Evolutionary conservation across 805 yeast genomes (phyloP), one percentile per base, ranked within the genome.

Genomic region (Barnettozyma sucrosica): DNA sequence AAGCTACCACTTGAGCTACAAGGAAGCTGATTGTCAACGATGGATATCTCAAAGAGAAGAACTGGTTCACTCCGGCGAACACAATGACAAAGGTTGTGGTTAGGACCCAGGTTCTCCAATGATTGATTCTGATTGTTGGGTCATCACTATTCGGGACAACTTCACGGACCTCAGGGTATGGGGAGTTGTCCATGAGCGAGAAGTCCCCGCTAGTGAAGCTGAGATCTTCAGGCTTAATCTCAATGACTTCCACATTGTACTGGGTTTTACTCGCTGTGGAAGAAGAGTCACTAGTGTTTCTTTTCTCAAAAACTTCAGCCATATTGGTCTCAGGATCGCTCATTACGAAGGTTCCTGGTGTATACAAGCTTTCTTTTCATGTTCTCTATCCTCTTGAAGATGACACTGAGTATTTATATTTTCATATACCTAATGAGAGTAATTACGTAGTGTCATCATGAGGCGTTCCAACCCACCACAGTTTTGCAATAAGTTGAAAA

Each of bases 121-220:
- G 77, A 54, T 75, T 76, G 52, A 75, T 72, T 7, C 70, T 69
- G 25, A 75, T 58, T 3, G 68, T 51, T 1, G 74, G 71, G 59
- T 79, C 81, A 57, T 78, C 83, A 11, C 66, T 61, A 8, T 75
- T 69, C 10, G 80, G 75, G 30, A 79, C 78, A 9, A 79, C 75
- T 23, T 81, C 79, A 37, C 86, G 64, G 8, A 81, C 82, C 55
- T 81, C 87, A 8, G 85, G 82, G 51, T 79, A 80, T 6, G 85
- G 83, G 11, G 81, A 75, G 47, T 70, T 71, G 49, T 47, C 46
- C 42, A 45, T 41, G 14, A 28, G 19, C 20, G 44, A 41, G 16
- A 19, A n/a, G n/a, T 30, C 44, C 26, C 33, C 37, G 14, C 18
- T 21, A 18, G 18, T 34, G 21, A 34, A 34, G 14, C 37, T 16